Percentiles rank a stretch among this genome's conserved stretches.
These are phyloP conservation scores for Cercospora sojina DNA, from an alignment of 2,329 filamentous ascomycete species.

Conservation along the genomic window DNA sequence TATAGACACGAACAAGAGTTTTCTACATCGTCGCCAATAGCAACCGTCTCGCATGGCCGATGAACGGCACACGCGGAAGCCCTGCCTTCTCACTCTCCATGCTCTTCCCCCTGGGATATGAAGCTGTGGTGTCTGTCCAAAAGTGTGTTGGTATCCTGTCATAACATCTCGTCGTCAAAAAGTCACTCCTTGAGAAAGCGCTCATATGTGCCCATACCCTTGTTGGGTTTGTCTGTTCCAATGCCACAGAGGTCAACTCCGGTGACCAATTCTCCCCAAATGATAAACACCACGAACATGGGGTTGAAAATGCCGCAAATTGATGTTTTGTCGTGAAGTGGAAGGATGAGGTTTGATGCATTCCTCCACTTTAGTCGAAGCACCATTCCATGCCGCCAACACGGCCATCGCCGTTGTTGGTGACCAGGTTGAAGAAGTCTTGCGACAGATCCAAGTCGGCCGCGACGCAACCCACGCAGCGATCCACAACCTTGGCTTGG, in stretches of 20 bases:
- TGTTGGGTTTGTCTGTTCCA: not conserved
- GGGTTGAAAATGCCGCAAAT: not conserved
- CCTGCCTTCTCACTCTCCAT: not conserved
- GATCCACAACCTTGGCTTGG: conserved; percentile 66
- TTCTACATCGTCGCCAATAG: not conserved
- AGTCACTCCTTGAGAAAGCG: not conserved
- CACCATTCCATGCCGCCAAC: conserved; percentile 45
- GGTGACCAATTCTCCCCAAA: not conserved
- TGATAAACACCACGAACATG: not conserved
- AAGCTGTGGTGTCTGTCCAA: not conserved
- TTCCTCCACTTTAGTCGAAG: conserved; percentile 33
- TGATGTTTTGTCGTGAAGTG: not conserved
- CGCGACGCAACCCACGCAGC: conserved; percentile 67
- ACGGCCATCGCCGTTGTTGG: conserved; percentile 41
- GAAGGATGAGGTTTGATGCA: not conserved
- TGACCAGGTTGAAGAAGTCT: conserved; percentile 41
- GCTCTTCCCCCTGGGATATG: not conserved
- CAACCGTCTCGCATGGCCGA: not conserved
- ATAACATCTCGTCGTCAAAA: not conserved
- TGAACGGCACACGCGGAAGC: not conserved
- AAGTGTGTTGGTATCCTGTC: not conserved
- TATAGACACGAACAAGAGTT: not conserved
- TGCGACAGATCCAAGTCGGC: conserved; percentile 60
- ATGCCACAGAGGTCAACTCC: not conserved
- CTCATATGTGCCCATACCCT: not conserved